Evolutionary conservation across 2,329 filamentous ascomycete genomes (phyloP), one percentile per base, ranked within the genome.

Genomic region (Anthostomella pinea): DNA sequence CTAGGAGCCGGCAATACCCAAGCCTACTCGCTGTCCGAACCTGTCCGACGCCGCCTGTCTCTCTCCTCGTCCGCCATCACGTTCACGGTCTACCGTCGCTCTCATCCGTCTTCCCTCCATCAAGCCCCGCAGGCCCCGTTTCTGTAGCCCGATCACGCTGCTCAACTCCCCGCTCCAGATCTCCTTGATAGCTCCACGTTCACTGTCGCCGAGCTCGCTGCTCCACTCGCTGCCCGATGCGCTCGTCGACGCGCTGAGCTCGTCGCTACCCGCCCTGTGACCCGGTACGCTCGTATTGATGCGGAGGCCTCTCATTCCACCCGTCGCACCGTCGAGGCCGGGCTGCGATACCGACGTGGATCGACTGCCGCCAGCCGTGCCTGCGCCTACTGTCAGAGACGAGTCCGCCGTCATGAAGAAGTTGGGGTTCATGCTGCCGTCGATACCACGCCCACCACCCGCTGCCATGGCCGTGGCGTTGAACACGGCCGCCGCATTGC

Each of bases 401-500:
- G 51, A 40, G 53, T 74, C 60, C 56, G 62, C 47, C 45, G 68
- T 65, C 5, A 78, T 70, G 51, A 76, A 80, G 58, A 74, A 80
- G 53, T 81, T 81, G 39, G 79, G 80, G 51, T 81, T 80, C 19
- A 81, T 63, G 2, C 68, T 71, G 23, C 73, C 87, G 35, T 85
- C 82, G 18, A 91, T 87, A 30, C 87, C 86, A 30, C 89, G 80
- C 1, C 93, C 93, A 17, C 93, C 90, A 8, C 93, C 93, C 1
- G 93, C 93, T 1, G 90, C 93, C 93, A 97, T 97, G 35, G 93
- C 93, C 0, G 91, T 93, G 0, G 93, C 93, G 49, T 98, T 98
- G 71, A 98, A 98, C 0, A 98, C 90, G 5, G 93, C 93, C 0
- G 93, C 93, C 0, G 93, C 91, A 51, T 97, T 98, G 30, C 91